Base-by-base conservation (phyloP, 2,329 filamentous ascomycete species). In the Passalora sequoiae region DNA sequence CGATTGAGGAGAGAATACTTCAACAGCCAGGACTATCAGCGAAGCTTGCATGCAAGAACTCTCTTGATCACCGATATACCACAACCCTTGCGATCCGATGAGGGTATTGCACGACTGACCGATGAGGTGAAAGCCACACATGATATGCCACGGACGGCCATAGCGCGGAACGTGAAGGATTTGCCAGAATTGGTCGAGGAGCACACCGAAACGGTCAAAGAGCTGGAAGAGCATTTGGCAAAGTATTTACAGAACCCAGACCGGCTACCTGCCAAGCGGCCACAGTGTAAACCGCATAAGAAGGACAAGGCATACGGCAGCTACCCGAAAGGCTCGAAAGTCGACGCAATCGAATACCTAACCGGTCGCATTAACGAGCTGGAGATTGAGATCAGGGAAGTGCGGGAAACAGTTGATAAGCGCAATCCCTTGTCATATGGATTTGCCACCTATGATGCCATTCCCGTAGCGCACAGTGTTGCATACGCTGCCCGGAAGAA, bases 281-380 rank as follows among this genome's bases (percentile, higher is more conserved):
- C 92, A 1, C 75, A 77, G 37, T 94, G 89, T 71, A 80, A 77
- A 32, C 86, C 87, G 0, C 84, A 84, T 9, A 91, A 89, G 62
- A 84, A 84, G 51, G 87, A 96, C 57, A 80, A 78, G 43, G 76
- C 80, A 1, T n/a, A n/a, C n/a, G n/a, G n/a, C n/a, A n/a, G n/a
- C n/a, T 82, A 80, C 55, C 74, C 82, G 17, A 78, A 76, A 24
- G 78, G 78, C 10, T 79, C 86, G 53, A 91, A 89, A 62, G 78
- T 97, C 4, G 92, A 98, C 61, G 88, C 92, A 13, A 97, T 98
- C 59, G 87, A 95, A 50, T 97, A 95, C 59, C 73, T 94, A 41
- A 94, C 89, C 0, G 78, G 84, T 40, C 82, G 89, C 13, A 96
- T 98, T 60, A 81, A 81, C 54, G 76, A 83, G 36, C 74, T 98